Evolutionary conservation across 768 basidiomycete species (phyloP).

Genomic region (Pisolithus orientalis): DNA sequence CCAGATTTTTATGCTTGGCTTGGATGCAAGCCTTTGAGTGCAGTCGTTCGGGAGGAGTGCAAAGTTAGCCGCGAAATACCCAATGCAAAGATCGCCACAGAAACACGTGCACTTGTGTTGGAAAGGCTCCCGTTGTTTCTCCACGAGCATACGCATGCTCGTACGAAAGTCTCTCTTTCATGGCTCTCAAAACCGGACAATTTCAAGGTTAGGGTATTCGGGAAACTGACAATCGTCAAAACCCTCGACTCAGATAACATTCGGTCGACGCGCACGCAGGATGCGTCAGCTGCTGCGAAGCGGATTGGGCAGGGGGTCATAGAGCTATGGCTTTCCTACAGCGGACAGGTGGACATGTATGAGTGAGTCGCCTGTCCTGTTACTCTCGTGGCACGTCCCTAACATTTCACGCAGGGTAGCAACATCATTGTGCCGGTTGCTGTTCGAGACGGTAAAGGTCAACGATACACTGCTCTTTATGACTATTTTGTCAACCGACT

Average conservation of each 20-base stretch:
- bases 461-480: constrained; percentile 88
- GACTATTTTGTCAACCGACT: constrained; percentile 89
- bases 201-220: constrained; percentile 65
- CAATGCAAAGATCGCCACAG: constrained; percentile 40
- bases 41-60: constrained; percentile 74
- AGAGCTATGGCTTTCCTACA: constrained; percentile 71
- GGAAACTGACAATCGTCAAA: constrained; percentile 58
- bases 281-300: constrained; percentile 69
- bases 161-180: constrained; percentile 50
- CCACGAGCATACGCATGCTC: constrained; percentile 75
- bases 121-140: constrained; percentile 88
- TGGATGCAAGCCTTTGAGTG: constrained; percentile 69
- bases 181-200: constrained; percentile 63
- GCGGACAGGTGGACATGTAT: constrained; percentile 79
- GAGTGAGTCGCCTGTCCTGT: constrained; percentile 54
- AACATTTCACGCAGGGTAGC: constrained; percentile 55
- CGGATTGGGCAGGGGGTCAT: constrained; percentile 52
- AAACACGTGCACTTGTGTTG: constrained; percentile 58
- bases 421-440: constrained; percentile 68
- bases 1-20: constrained; percentile 70
- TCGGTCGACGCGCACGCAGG: constrained; percentile 48
- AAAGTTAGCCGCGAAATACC: constrained; percentile 48
- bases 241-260: constrained; percentile 48
- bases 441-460: constrained; percentile 73
- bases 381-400: neutral